phyloP scores from a whole-genome alignment of 1,139 yeast genomes.

The Kurtzmaniella quercitrusa region DNA sequence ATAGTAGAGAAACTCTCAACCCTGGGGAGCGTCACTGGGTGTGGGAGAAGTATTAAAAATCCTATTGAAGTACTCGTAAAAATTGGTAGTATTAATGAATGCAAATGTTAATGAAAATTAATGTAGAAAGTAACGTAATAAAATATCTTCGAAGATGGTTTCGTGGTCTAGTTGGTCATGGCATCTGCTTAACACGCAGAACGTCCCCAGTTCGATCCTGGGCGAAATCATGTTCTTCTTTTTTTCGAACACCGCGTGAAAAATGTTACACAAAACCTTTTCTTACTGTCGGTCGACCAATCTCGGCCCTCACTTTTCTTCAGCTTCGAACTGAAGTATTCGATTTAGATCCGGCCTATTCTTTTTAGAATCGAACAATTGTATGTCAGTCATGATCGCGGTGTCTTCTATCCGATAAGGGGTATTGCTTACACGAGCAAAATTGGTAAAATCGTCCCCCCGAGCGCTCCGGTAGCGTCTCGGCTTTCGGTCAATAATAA shows the following conservation, averaged over 20 bases:
- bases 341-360: neutral
- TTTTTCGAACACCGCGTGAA: neutral
- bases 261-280: slow-evolving; percentile 4
- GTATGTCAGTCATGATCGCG: neutral
- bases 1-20: slow-evolving; percentile 49
- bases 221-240: slow-evolving; percentile 32
- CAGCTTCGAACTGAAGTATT: slow-evolving; percentile 2
- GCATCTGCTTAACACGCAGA: slow-evolving; percentile 99
- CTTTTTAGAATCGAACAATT: slow-evolving; percentile 1
- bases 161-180: slow-evolving; percentile 98
- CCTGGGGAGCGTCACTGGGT: slow-evolving; percentile 51
- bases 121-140: neutral
- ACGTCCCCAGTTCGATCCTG: slow-evolving; percentile 99
- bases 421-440: too few species aligned
- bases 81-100: too few species aligned
- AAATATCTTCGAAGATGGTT: slow-evolving; percentile 19
- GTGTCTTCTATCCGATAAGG: neutral
- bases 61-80: neutral
- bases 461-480: neutral
- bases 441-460: too few species aligned
- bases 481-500: neutral
- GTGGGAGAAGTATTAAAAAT: slow-evolving; percentile 36
- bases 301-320: slow-evolving; percentile 8
- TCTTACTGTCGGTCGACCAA: slow-evolving; percentile 6
- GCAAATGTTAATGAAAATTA: neutral